Base-by-base conservation (phyloP, 2,329 filamentous ascomycete genomes). In the Talaromyces amestolkiae region DNA sequence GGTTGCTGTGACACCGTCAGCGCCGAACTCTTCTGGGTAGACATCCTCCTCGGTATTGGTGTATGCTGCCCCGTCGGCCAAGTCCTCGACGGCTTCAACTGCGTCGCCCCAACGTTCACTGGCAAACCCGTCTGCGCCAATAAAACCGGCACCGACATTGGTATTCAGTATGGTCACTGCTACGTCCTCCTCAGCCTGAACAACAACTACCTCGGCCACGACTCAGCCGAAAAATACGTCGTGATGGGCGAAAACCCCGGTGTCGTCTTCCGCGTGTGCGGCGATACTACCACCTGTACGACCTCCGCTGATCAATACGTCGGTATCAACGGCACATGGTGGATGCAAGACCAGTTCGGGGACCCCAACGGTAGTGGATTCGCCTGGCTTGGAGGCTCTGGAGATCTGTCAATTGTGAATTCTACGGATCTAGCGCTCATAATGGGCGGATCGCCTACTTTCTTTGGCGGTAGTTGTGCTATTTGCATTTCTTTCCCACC, bases 241-340 rank as follows among this genome's bases (percentile, higher is more conserved):
- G 49, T 65, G 15, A 43, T 53, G 8, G 63, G 63, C 24, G 63
- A 65, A 35, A 65, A 65, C 22, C 63, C 63, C 4, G 63, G 63
- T 24, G 63, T 65, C 17, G 63, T 65, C 45, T 65, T 65, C 56
- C 63, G 63, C 17, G 63, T 65, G 24, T 65, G 58, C 11, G 63
- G 33, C 10, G 63, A 65, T 35, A 61, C 56, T 0, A 61, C 43
- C 15, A 37, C 47, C 15, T 64, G 61, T 27, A 47, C 39, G 9
- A 64, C 61, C 24, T 24, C 24, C 3, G 61, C 27, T 27, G 41
- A 64, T 13, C 17, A 58, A 35, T 58, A 64, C 19, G 61, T 64
- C 17, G n/a, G 51, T 27, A 47, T 35, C 24, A 64, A 64, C 49
- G 61, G 61, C 17, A 64, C 61, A 24, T 64, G 61, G 61, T 64